Base-by-base conservation (phyloP, 2,329 filamentous ascomycete species). In the Neopestalotiopsis rosae region DNA sequence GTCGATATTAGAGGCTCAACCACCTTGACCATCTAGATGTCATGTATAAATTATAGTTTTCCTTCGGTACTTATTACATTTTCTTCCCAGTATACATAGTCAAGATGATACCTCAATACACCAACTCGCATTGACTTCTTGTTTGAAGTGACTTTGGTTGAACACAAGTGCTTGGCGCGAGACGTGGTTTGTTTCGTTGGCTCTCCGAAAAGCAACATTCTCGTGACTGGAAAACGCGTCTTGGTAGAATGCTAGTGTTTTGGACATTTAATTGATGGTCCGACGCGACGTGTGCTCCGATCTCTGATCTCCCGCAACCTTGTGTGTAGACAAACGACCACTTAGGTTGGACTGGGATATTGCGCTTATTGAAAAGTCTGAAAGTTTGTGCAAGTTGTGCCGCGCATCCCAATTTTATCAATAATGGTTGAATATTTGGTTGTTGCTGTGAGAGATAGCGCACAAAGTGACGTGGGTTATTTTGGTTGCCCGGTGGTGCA, bases 11-110 rank as follows among this genome's bases (percentile, higher is more conserved):
- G 65, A 13, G 65, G 65, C 9, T 38, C 40, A 5, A 40, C 65
- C 12, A 67, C 65, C 17, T 30, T 67, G 57, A 67, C 65, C n/a
- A 49, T 67, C 10, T 67, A 67, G 42, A 40, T 32, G 30, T 30
- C 57, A 6, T 30, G 24, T 30, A 34, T 30, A 34, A 6, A 59
- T 30, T 17, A 30, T 24, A 24, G 24, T 28, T 34, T 34, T 34
- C 30, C 57, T 59, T 28, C 30, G 20, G 24, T 34, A 24, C 28
- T 34, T 30, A 38, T 38, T 38, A 38, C 34, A 5, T 38, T 38
- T 38, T 38, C 34, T 59, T n/a, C 13, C 57, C 45, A 52, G 45
- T 52, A 52, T 52, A n/a, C 20, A 52, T 52, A 52, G 17, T n/a
- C 12, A 52, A 52, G n/a, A 52, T 9, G 45, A 52, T 52, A 52